Percentiles rank a stretch among this genome's conserved stretches.
Evolutionary conservation across 2,329 filamentous ascomycete species (phyloP).

Genomic region (Colletotrichum liaoningense): DNA sequence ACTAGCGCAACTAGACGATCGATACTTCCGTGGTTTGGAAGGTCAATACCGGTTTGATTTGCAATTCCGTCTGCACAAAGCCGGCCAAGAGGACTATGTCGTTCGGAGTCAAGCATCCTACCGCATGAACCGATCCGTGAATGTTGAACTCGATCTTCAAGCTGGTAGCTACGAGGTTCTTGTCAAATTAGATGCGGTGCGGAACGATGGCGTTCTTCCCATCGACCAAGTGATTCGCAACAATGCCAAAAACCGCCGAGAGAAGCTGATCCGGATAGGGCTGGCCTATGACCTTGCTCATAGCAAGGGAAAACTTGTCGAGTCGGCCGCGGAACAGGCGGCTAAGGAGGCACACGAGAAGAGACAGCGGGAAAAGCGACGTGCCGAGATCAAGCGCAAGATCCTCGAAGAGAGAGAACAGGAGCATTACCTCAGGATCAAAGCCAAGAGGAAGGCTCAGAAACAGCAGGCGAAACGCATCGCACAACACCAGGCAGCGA

Average conservation of each 20-base stretch:
- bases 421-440: conserved; percentile 49
- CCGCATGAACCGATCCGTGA: conserved; percentile 78
- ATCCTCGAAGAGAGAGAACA: conserved; percentile 53
- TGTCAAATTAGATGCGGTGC: conserved; percentile 78
- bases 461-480: conserved; percentile 45
- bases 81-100: conserved; percentile 62
- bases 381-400: conserved; percentile 51
- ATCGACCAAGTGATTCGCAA: conserved; percentile 76
- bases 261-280: conserved; percentile 80
- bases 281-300: conserved; percentile 78
- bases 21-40: conserved; percentile 67
- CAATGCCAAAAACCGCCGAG: conserved; percentile 70
- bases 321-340: conserved; percentile 60
- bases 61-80: conserved; percentile 65
- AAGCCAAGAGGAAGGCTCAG: conserved; percentile 48
- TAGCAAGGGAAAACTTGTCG: conserved; percentile 68
- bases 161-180: conserved; percentile 81
- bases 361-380: conserved; percentile 53
- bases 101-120: conserved; percentile 65
- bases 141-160: conserved; percentile 79
- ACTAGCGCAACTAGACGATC: conserved; percentile 66
- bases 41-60: conserved; percentile 67
- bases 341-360: conserved; percentile 58
- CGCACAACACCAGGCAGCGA: conserved; percentile 49
- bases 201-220: conserved; percentile 59